Base-by-base conservation (phyloP, 768 basidiomycete genomes). In the Tulasnella sp. region DNA sequence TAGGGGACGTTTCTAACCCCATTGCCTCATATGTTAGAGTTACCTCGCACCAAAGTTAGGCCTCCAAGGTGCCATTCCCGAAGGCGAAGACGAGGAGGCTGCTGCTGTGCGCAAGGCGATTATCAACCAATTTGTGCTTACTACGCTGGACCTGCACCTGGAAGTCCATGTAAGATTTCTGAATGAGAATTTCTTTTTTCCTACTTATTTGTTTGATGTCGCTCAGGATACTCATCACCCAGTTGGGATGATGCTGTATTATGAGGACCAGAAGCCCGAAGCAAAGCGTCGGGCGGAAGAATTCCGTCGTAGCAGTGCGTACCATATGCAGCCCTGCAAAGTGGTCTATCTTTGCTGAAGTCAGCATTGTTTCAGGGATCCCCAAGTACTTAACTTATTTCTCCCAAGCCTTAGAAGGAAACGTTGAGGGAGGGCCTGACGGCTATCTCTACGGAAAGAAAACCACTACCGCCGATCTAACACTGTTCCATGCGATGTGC, bases 201-300 rank as follows among this genome's bases (percentile, higher is more conserved):
- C 52, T 86, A 87, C 82, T 75, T 52, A 52, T 52, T 52, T 52
- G 21, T 1, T 7, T 52, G 84, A 86, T 81, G 87, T 87, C 83
- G 84, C 82, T 9, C 84, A 84, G 74, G 83, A 84, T 44, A 75
- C 39, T 18, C 79, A 87, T 80, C 87, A 88, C 80, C 87, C 87
- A 0, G 82, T 87, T 42, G 84, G 85, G 34, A 31, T 48, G 3
- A 78, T 73, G 21, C 80, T 76, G 31, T 84, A 85, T 81, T 86
- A 89, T 84, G 88, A 88, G 79, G 86, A 88, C 40, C 88, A 88
- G 82, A 87, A 87, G 81, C 82, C 82, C 0, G 87, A 85, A 71
- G 84, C 88, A 0, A 42, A 81, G 24, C 80, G 80, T 9, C 84
- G 84, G 21, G 85, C 88, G 10, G 82, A 83, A 75, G 84, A 84